phyloP scores from a whole-genome alignment of 2,329 filamentous ascomycete genomes.

The Calonectria fujianensis region DNA sequence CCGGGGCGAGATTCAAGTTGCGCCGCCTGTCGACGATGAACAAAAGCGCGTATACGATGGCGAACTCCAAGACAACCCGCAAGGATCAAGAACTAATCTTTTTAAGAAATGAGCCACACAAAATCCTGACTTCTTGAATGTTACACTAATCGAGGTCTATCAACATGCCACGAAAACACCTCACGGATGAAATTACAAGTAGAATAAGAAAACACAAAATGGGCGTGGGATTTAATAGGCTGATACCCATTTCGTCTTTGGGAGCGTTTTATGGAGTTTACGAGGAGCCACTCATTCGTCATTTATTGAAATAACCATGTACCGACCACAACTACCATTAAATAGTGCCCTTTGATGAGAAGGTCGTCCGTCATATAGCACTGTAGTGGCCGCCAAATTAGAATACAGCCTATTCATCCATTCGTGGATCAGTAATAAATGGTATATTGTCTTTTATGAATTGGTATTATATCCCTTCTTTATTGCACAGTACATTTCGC shows the following conservation, averaged over 20 bases:
- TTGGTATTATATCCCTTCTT: slow-evolving; percentile 50
- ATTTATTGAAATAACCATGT: slow-evolving; percentile 19
- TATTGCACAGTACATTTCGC: slow-evolving; percentile 82
- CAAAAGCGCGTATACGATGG: slow-evolving; percentile 62
- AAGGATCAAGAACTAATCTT: slow-evolving; percentile 61
- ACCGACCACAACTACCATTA: not conserved
- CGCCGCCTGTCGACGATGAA: slow-evolving; percentile 65
- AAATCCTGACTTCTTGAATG: slow-evolving; percentile 32
- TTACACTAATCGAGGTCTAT: not conserved
- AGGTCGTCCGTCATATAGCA: too few relatives aligned
- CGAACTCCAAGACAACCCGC: slow-evolving; percentile 61
- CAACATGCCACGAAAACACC: not conserved
- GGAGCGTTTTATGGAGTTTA: slow-evolving; percentile 7
- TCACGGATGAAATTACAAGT: not conserved
- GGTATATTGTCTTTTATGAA: slow-evolving; percentile 44
- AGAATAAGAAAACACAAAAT: not conserved
- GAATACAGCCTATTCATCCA: slow-evolving; percentile 22
- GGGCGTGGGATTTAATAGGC: slow-evolving; percentile 10
- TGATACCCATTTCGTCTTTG: slow-evolving; percentile 23
- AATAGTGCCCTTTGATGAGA: not conserved
- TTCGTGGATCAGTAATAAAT: slow-evolving; percentile 30
- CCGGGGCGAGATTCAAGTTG: slow-evolving; percentile 68
- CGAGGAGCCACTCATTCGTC: not conserved
- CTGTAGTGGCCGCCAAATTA: not conserved
- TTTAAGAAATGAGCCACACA: slow-evolving; percentile 60